Base-by-base conservation (phyloP, 768 basidiomycete genomes). In the Lentinula guzmanii region DNA sequence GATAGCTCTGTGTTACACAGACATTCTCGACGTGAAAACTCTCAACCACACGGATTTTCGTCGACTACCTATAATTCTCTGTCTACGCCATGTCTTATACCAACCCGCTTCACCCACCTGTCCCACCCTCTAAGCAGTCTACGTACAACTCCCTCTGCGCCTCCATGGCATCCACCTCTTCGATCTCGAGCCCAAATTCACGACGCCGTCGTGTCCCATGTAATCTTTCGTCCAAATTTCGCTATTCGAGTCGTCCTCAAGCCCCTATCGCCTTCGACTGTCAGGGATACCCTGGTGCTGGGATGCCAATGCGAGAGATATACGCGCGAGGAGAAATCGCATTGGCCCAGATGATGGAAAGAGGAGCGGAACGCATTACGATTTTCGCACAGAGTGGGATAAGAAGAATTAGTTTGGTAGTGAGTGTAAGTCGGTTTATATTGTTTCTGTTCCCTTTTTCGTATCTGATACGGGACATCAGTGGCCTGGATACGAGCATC, bases 401-500 rank as follows among this genome's bases (percentile, higher is more conserved):
- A 21, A 35, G 52, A 37, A 33, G 52, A 18, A 52, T 52, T 10
- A 7, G 24, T 18, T 21, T 52, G 33, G 52, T 37, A 2, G 18
- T 35, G 15, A 33, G 31, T 8, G 52, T 52, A 52, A 52, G 52
- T 52, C 10, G 42, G 9, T n/a, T 43, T 43, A n/a, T n/a, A 1
- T 43, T 24, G 46, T 28, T 24, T 48, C 43, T 21, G 4, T 16
- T n/a, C n/a, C 15, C 11, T 7, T 16, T 45, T n/a, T 8, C 43
- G n/a, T 48, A 7, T 21, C 52, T 52, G 52, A 52, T 37, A 11
- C 24, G 1, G 18, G 3, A 8, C 16, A 28, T n/a, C 11, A 52
- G 52, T 52, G 52, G 52, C 52, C 52, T 52, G 52, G 52, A 52
- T 52, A 52, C 31, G 52, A 52, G n/a, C 52, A 52, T 13, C 15